Evolutionary conservation across 1,139 yeast species (phyloP).

Genomic region (Candida tropicalis): DNA sequence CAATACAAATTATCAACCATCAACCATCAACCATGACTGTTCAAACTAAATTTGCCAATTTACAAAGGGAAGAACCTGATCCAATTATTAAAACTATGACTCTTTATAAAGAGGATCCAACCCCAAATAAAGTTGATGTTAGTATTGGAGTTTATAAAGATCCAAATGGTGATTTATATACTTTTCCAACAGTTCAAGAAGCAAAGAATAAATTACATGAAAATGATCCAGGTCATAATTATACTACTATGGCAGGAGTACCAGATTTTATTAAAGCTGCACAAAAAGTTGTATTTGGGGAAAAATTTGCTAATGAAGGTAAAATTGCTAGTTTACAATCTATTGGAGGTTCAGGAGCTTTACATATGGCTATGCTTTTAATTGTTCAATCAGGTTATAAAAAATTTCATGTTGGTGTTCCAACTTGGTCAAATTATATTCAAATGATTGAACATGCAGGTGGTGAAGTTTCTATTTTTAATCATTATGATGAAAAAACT

Average conservation of each 20-base stretch:
- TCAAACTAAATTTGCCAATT: constrained; percentile 26
- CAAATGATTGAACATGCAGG: constrained; percentile 39
- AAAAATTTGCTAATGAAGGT: constrained; percentile 23
- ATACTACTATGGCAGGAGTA: constrained; percentile 46
- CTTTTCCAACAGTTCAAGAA: constrained; percentile 39
- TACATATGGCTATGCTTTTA: constrained; percentile 40
- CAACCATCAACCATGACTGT: constrained; percentile 24
- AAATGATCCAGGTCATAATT: constrained; percentile 47
- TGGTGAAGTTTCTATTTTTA: constrained; percentile 28
- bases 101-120: constrained; percentile 29
- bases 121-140: constrained; percentile 39
- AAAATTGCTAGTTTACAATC: constrained; percentile 43
- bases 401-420: constrained; percentile 40
- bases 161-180: constrained; percentile 37
- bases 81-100: constrained; percentile 39
- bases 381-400: constrained; percentile 30
- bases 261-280: constrained; percentile 43
- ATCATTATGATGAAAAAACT: constrained; percentile 34
- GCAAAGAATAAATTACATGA: constrained; percentile 36
- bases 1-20: too few species aligned
- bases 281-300: constrained; percentile 38
- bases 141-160: constrained; percentile 49
- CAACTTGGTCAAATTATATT: constrained; percentile 45
- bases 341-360: constrained; percentile 48
- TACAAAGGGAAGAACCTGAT: constrained; percentile 34